phyloP scores from a whole-genome alignment of 2,329 filamentous ascomycete species.

The Penicillium sp. region DNA sequence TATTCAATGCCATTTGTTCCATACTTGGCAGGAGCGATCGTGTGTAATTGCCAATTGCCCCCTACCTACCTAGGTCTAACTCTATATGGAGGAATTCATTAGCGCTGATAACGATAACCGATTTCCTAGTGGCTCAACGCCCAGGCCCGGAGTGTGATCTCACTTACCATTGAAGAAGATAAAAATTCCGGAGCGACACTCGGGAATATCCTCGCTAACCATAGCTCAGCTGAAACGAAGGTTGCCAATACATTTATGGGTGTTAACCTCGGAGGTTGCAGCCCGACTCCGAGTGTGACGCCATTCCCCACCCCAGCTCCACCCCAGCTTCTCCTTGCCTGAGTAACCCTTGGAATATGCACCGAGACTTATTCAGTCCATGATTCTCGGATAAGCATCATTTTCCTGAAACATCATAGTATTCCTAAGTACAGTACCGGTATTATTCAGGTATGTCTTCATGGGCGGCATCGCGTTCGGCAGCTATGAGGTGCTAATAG shows the following conservation, averaged over 20 bases:
- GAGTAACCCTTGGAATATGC: not conserved
- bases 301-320: conserved; percentile 1
- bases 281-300: not conserved
- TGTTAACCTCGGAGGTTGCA: not conserved
- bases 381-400: not conserved
- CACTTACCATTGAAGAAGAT: not conserved
- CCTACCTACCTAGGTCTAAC: not conserved
- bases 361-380: not conserved
- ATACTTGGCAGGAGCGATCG: not conserved
- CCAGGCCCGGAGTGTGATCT: not conserved
- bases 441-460: not conserved
- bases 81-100: not conserved
- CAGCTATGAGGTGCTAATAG: conserved; percentile 3
- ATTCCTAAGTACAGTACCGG: not conserved
- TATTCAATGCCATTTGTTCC: not conserved
- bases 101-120: not conserved
- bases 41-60: not conserved
- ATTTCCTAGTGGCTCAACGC: not conserved
- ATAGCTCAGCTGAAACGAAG: not conserved
- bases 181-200: too few species aligned
- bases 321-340: not conserved
- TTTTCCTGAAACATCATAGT: not conserved
- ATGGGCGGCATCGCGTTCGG: not conserved
- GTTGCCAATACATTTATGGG: not conserved
- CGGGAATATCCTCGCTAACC: not conserved